Evolutionary conservation across 257 asterid genomes (phyloP), one percentile per base, ranked within the genome.

Genomic region (Schizonepeta tenuifolia): DNA sequence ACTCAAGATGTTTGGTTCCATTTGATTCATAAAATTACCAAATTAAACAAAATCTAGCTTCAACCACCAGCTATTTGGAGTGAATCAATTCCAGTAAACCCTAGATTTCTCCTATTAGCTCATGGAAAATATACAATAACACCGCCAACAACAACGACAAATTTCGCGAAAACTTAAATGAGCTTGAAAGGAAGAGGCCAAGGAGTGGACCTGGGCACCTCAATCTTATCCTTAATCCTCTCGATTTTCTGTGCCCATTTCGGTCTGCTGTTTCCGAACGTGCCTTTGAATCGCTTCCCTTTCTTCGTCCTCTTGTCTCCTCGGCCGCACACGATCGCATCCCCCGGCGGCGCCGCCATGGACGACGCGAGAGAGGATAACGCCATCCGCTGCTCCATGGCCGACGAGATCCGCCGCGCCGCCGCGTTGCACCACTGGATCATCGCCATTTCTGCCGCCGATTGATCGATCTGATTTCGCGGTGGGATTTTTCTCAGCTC

Each of bases 131-230:
- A 56, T 36, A 65, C 69, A 73, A 17, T n/a, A 38, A 64, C 70
- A 69, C 3, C 70, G 28, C 70, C 38, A 77, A 17, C 7, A 70
- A 65, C 31, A 49, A 60, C 21, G 6, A n/a, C 44, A 8, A 50
- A 31, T 67, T 20, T 69, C 15, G 43, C n/a, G 13, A 46, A 78
- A 53, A 28, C 11, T 71, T 59, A 90, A 51, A 86, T 83, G 83
- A 90, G 90, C 79, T 88, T 94, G 88, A 94, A 89, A 79, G 98
- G 91, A 9, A 92, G 86, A 79, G 98, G 99, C 98, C 97, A 90
- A 26, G 96, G 96, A 71, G 98, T 88, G 71, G 99, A 90, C 88
- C 91, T 88, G 65, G 97, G 93, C 10, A 92, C 91, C 84, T 88
- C 96, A 44, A 85, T 71, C 81, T 81, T 88, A 77, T 92, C 95